Evolutionary conservation across 371 early-diverging fungal species (phyloP).

Genomic region (Rhizopus delemar): DNA sequence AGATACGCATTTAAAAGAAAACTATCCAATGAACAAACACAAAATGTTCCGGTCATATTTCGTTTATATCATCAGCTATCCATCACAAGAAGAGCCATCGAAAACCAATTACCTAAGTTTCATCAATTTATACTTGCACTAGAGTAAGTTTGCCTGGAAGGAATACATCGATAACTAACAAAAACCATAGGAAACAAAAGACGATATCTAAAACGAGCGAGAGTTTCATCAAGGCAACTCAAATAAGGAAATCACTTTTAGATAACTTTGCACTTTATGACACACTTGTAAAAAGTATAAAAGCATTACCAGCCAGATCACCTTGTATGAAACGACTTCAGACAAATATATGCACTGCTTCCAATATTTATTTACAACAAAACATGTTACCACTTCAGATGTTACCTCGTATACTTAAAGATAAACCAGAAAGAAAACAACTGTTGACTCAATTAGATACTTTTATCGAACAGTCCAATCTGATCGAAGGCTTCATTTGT

Average conservation of each 20-base stretch:
- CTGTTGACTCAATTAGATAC: slow-evolving; percentile 62
- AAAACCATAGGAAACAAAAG: slow-evolving; percentile 41
- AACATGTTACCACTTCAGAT: slow-evolving; percentile 88
- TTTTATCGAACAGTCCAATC: slow-evolving; percentile 68
- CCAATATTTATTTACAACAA: slow-evolving; percentile 78
- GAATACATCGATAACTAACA: background rate
- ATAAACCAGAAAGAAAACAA: slow-evolving; percentile 28
- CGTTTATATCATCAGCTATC: slow-evolving; percentile 51
- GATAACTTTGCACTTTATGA: slow-evolving; percentile 69
- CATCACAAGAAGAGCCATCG: slow-evolving; percentile 49
- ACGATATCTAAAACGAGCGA: slow-evolving; percentile 52
- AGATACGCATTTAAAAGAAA: slow-evolving; percentile 57
- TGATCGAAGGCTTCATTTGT: slow-evolving; percentile 68
- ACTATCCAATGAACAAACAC: slow-evolving; percentile 46
- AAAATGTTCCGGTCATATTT: slow-evolving; percentile 45
- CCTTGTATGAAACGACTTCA: slow-evolving; percentile 65
- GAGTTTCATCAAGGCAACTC: slow-evolving; percentile 57
- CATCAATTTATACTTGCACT: slow-evolving; percentile 58
- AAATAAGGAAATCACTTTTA: slow-evolving; percentile 62
- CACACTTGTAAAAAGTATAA: slow-evolving; percentile 62
- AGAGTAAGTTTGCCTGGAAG: slow-evolving; percentile 42
- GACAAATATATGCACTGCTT: slow-evolving; percentile 67
- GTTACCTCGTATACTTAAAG: slow-evolving; percentile 67
- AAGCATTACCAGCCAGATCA: slow-evolving; percentile 48
- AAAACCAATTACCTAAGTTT: slow-evolving; percentile 57